Evolutionary conservation across 2,329 filamentous ascomycete genomes (phyloP).

Genomic region (Calonectria pteridis): DNA sequence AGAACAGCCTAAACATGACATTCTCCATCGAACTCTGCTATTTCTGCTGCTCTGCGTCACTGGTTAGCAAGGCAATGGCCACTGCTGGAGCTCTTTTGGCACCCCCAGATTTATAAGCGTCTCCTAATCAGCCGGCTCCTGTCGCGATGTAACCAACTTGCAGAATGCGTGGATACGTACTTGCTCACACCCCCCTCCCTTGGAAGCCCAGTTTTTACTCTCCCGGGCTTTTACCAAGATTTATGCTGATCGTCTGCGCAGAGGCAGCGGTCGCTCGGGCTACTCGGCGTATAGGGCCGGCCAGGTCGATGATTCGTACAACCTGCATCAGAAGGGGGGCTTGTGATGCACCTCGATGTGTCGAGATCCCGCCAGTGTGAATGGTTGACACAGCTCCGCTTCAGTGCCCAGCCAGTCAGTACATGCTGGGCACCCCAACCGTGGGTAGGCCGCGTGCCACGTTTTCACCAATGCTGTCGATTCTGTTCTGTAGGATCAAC

Average conservation of each 20-base stretch:
- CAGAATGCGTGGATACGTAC: conserved; percentile 32
- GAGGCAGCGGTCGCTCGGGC: conserved; percentile 2
- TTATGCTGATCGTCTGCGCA: conserved; percentile 22
- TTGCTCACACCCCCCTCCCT: conserved; percentile 28
- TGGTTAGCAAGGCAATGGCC: neutral
- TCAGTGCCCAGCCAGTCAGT: neutral
- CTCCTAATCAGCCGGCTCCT: conserved; percentile 30
- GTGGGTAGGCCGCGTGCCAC: conserved; percentile 8
- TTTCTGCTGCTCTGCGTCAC: neutral
- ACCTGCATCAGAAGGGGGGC: conserved; percentile 6
- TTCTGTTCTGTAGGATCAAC: neutral
- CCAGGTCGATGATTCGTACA: neutral
- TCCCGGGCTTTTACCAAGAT: conserved; percentile 25
- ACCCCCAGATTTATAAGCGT: conserved; percentile 39
- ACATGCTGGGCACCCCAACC: neutral
- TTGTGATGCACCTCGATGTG: conserved; percentile 21
- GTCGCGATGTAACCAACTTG: conserved; percentile 38
- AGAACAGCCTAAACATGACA: conserved; percentile 7
- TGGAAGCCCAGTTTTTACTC: conserved; percentile 21
- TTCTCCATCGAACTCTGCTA: neutral
- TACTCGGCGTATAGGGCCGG: conserved; percentile 6
- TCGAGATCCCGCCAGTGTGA: conserved; percentile 23
- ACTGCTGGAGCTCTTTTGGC: conserved; percentile 20
- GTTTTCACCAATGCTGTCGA: conserved; percentile 13
- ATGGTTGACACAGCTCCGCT: conserved; percentile 17